These are phyloP conservation scores for Annona cherimola DNA, from an alignment of 164 flowering plant genomes.

Conservation along the genomic window DNA sequence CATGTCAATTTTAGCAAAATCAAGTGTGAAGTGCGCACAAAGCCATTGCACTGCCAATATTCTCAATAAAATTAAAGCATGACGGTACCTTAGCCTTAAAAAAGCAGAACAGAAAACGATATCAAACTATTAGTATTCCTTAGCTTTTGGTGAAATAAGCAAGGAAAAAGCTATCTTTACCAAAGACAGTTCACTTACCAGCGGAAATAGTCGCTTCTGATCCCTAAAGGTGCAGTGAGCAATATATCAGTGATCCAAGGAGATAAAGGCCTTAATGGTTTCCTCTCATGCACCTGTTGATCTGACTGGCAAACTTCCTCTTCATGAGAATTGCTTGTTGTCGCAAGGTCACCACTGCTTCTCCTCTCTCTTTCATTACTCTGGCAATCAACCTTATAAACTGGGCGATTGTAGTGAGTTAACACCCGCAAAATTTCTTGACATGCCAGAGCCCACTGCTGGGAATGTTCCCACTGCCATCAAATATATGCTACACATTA, in stretches of 20 bases:
- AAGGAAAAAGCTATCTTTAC: no score
- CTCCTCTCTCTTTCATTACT: slow-evolving; percentile 54
- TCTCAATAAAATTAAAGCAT: no score
- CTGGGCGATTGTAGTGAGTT: slow-evolving; percentile 94
- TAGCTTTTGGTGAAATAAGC: no score
- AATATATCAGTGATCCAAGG: slow-evolving; percentile 97
- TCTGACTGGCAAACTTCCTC: slow-evolving; percentile 28
- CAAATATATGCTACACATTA: background rate
- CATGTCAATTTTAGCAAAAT: no score
- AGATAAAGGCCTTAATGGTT: slow-evolving; percentile 80
- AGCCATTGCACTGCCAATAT: no score
- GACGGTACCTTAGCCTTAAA: no score
- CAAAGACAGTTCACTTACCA: slow-evolving; percentile 42
- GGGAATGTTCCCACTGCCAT: slow-evolving; percentile 77
- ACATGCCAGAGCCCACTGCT: slow-evolving; percentile 98
- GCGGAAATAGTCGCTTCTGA: slow-evolving; percentile 90
- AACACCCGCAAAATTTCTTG: slow-evolving; percentile 81
- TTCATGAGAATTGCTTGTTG: slow-evolving; percentile 45
- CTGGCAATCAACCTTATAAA: slow-evolving; percentile 59
- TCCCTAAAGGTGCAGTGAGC: slow-evolving; percentile 91
- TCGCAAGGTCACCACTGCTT: slow-evolving; percentile 48
- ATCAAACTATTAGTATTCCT: no score
- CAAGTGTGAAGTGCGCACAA: no score
- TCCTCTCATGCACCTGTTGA: slow-evolving; percentile 55
- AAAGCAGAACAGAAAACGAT: no score